Percentiles rank a stretch among this genome's conserved stretches.
Conservation (phyloP, 345 rosid species). For the Lepidium aucheri region DNA sequence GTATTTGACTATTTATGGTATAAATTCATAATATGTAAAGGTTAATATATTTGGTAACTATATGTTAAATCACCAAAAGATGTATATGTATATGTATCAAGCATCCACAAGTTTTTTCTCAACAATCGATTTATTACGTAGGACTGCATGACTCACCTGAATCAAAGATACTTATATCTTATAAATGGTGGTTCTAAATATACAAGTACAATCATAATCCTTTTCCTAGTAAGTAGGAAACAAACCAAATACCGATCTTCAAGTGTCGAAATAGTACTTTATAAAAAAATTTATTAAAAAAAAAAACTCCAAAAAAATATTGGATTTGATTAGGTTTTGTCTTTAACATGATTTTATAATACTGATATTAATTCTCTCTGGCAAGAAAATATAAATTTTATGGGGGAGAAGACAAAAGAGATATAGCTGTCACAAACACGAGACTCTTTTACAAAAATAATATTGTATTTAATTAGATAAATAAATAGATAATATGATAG, state of each 20-base stretch:
- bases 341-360: neutral
- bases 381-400: slow-evolving; percentile 1
- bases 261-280: neutral
- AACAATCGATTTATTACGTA: too few relatives aligned
- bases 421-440: slow-evolving; percentile 31
- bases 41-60: neutral
- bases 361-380: neutral
- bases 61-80: neutral
- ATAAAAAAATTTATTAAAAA: neutral
- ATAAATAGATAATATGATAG: slow-evolving; percentile 11
- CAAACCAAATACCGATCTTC: slow-evolving; percentile 3
- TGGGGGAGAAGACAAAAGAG: slow-evolving; percentile 21
- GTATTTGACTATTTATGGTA: neutral
- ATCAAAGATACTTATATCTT: too few relatives aligned
- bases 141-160: too few relatives aligned
- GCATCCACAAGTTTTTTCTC: too few relatives aligned
- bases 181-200: too few relatives aligned
- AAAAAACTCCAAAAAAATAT: neutral
- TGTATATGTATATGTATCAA: too few relatives aligned
- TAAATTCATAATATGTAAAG: neutral
- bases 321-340: neutral
- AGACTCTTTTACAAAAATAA: slow-evolving; percentile 19
- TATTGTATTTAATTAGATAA: neutral
- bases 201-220: slow-evolving; percentile 8
- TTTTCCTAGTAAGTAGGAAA: slow-evolving; percentile 20